phyloP scores from a whole-genome alignment of 1,284 basidiomycete species.

The Ustilago crameri region DNA sequence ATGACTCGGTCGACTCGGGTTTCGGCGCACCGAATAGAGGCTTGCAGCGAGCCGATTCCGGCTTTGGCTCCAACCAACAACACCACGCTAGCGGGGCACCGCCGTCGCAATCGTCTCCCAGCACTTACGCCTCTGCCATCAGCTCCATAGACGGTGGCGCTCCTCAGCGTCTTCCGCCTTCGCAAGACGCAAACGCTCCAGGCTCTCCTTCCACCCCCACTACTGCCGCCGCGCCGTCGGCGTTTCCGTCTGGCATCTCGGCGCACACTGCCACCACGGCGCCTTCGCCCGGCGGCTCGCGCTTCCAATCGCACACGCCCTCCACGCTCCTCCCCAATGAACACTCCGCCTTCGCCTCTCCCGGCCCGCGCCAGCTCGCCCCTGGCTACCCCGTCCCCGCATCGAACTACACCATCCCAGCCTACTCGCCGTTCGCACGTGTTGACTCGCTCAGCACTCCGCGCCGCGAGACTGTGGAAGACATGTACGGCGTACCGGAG shows the following conservation, averaged over 20 bases:
- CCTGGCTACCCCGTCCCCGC: conserved; percentile 54
- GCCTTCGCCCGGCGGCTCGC: conserved; percentile 11
- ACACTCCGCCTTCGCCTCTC: conserved; percentile 22
- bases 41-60: conserved; percentile 17
- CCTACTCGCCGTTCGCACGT: conserved; percentile 66
- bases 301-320: conserved; percentile 48
- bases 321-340: conserved; percentile 49
- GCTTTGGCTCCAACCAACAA: conserved; percentile 7
- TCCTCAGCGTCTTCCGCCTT: neutral
- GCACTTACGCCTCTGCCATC: conserved; percentile 31
- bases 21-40: conserved; percentile 11
- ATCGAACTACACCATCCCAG: conserved; percentile 48
- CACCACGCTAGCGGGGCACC: neutral
- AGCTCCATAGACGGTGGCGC: conserved; percentile 19
- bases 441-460: conserved; percentile 58
- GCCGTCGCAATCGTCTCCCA: conserved; percentile 27
- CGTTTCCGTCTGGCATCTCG: conserved; percentile 35
- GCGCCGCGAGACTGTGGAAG: conserved; percentile 74
- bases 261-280: conserved; percentile 1
- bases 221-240: conserved; percentile 4
- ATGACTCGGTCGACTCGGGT: conserved; percentile 6
- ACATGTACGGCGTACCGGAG: conserved; percentile 90
- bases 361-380: conserved; percentile 35
- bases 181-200: conserved; percentile 7
- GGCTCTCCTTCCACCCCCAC: neutral